Evolutionary conservation across 805 yeast genomes (phyloP).

Genomic region (Suhomyces prunicola): DNA sequence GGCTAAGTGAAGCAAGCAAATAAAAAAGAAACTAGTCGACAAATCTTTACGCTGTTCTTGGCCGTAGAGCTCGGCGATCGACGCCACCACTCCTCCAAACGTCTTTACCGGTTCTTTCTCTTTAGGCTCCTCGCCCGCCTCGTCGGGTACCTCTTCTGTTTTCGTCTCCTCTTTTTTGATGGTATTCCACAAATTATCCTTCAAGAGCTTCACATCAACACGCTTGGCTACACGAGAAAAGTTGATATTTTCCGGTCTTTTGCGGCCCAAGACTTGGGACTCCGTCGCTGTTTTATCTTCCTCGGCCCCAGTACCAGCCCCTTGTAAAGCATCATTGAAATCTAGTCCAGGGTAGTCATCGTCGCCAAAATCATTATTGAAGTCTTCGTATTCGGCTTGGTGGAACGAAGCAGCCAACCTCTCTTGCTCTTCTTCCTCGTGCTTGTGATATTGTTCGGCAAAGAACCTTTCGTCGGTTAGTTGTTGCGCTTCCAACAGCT

Average conservation of each 20-base stretch:
- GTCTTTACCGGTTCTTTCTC: conserved; percentile 27
- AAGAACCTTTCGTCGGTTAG: conserved; percentile 67
- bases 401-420: conserved; percentile 35
- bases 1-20: conserved; percentile 79
- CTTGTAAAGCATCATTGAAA: conserved; percentile 42
- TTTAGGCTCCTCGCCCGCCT: conserved; percentile 1
- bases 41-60: conserved; percentile 59
- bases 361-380: conserved; percentile 31
- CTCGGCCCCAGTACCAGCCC: conserved; percentile 13
- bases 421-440: conserved; percentile 36
- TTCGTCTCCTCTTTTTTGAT: conserved; percentile 22
- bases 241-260: conserved; percentile 43
- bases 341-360: conserved; percentile 39
- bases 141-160: too few species aligned
- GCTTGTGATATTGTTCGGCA: conserved; percentile 59
- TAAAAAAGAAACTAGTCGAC: conserved; percentile 82
- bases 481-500: conserved; percentile 21
- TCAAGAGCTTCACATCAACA: conserved; percentile 70
- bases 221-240: conserved; percentile 73
- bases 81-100: conserved; percentile 45
- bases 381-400: conserved; percentile 42
- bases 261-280: conserved; percentile 20
- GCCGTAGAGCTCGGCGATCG: conserved; percentile 51
- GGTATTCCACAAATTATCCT: conserved; percentile 72
- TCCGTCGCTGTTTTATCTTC: conserved; percentile 16